A percentile compares a stretch with the other conserved stretches of the same genome.
These are phyloP conservation scores for Macrophomina pseudophaseolina DNA, from an alignment of 2,329 filamentous ascomycete species.

Conservation along the genomic window DNA sequence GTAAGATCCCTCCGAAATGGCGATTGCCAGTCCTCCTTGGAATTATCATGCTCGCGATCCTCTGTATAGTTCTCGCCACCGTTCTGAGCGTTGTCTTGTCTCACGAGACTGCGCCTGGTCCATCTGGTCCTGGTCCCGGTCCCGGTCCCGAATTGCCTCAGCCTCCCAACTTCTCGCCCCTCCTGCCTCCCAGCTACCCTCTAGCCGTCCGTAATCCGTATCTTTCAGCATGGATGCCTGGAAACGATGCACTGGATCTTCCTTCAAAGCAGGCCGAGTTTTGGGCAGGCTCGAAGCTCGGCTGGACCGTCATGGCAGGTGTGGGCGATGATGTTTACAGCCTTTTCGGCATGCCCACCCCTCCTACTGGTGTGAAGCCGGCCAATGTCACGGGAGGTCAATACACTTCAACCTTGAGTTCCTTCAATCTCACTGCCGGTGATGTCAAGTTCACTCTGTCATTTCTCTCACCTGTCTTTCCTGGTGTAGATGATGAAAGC, in stretches of 20 bases:
- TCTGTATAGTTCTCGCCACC: slow-evolving; percentile 12
- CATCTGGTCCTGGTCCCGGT: neutral
- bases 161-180: slow-evolving; percentile 31
- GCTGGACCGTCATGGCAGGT: slow-evolving; percentile 50
- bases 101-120: neutral
- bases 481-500: slow-evolving; percentile 36
- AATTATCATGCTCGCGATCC: slow-evolving; percentile 17
- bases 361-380: slow-evolving; percentile 35
- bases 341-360: slow-evolving; percentile 44
- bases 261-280: slow-evolving; percentile 48
- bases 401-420: slow-evolving; percentile 50
- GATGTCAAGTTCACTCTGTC: slow-evolving; percentile 45
- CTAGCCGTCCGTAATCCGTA: slow-evolving; percentile 51
- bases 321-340: slow-evolving; percentile 47
- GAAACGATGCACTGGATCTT: slow-evolving; percentile 42
- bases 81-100: slow-evolving; percentile 24
- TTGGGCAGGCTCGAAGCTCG: slow-evolving; percentile 49
- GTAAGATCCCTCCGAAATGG: slow-evolving; percentile 12
- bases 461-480: slow-evolving; percentile 53
- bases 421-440: slow-evolving; percentile 48
- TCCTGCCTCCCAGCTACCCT: slow-evolving; percentile 51
- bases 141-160: neutral
- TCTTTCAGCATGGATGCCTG: slow-evolving; percentile 51
- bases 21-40: slow-evolving; percentile 3
- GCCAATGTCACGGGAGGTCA: slow-evolving; percentile 44